Conservation (phyloP, 2,329 filamentous ascomycete genomes). For the Beauveria australis region DNA sequence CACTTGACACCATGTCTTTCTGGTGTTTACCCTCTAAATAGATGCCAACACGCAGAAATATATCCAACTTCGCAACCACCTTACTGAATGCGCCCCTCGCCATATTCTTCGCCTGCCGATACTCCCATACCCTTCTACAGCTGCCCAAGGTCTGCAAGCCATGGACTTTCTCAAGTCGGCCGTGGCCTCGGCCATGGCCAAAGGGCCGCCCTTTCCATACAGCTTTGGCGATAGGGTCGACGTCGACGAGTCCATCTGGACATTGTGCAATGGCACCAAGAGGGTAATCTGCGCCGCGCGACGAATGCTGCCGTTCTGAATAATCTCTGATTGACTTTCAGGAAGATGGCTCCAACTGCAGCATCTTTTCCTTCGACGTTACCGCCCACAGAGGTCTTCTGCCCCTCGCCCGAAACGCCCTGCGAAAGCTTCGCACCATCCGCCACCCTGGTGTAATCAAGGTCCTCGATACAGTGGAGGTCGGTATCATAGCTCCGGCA, state of each 20-base stretch:
- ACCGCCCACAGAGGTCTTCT: conserved; percentile 70
- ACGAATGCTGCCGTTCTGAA: not conserved
- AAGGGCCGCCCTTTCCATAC: conserved; percentile 88
- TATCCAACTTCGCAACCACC: not conserved
- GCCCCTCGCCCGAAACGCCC: conserved; percentile 83
- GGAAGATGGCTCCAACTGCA: conserved; percentile 92
- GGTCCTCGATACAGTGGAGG: conserved; percentile 89
- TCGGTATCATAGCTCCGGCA: conserved; percentile 26
- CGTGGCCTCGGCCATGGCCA: conserved; percentile 91
- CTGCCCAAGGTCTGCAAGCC: conserved; percentile 5
- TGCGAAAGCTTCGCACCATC: conserved; percentile 87
- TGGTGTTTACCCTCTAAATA: no score
- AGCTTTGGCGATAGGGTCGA: conserved; percentile 89
- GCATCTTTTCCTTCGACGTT: conserved; percentile 94
- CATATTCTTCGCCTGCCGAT: not conserved
- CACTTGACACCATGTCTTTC: conserved; percentile 7
- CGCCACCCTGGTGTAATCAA: conserved; percentile 92
- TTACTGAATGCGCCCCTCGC: not conserved
- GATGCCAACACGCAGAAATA: not conserved
- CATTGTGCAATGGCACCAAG: conserved; percentile 88
- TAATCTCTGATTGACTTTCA: conserved; percentile 27
- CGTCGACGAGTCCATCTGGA: conserved; percentile 89
- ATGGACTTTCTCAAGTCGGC: conserved; percentile 99
- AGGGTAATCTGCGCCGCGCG: conserved; percentile 47
- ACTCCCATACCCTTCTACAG: not conserved